Percentiles rank a stretch among this genome's conserved stretches.
Evolutionary conservation across 192 early-diverging fungal species (phyloP).

Genomic region (Linderina pennispora): DNA sequence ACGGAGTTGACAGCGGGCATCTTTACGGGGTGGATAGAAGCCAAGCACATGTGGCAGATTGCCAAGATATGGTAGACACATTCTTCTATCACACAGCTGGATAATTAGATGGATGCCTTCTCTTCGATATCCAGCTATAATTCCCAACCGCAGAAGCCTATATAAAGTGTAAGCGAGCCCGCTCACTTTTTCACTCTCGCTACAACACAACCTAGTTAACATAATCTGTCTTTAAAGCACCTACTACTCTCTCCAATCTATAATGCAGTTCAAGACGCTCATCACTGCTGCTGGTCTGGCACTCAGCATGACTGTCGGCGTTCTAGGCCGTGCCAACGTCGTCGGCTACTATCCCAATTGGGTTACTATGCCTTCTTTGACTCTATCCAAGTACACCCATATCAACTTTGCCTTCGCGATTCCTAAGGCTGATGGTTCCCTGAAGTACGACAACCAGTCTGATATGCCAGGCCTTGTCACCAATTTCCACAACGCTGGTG

Average conservation of each 20-base stretch:
- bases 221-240: not conserved
- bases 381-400: constrained; percentile 46
- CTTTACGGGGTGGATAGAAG: too few relatives aligned
- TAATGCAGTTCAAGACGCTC: constrained; percentile 3
- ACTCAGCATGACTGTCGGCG: not conserved
- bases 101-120: not conserved
- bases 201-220: too few relatives aligned
- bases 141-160: not conserved
- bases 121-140: not conserved
- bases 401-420: constrained; percentile 54
- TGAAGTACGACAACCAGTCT: constrained; percentile 12
- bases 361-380: constrained; percentile 13
- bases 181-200: too few relatives aligned
- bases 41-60: too few relatives aligned
- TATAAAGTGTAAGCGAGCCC: too few relatives aligned
- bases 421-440: constrained; percentile 6
- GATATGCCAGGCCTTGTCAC: constrained; percentile 6
- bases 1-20: too few relatives aligned
- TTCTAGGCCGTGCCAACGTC: constrained; percentile 12
- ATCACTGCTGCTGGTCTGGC: constrained; percentile 6
- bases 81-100: too few relatives aligned
- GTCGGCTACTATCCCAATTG: constrained; percentile 32
- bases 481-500: constrained; percentile 1
- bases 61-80: too few relatives aligned
- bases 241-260: too few relatives aligned